Evolutionary conservation across 768 basidiomycete genomes (phyloP), one percentile per base, ranked within the genome.

Genomic region (Baorangia bicolor): DNA sequence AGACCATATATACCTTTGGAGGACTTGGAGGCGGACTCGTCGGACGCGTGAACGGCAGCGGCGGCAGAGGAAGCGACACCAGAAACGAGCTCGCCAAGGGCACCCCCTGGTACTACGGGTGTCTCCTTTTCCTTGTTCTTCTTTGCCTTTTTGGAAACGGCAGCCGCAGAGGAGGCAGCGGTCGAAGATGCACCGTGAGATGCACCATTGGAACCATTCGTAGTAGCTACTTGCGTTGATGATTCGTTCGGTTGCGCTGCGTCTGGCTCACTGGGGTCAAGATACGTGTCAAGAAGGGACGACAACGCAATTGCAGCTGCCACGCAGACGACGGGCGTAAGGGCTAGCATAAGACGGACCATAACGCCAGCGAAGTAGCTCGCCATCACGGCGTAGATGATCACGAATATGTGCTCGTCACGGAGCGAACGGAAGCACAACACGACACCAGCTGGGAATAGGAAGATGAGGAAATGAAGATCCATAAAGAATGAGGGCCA

Each of bases 401-500:
- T 96, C 64, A 99, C 92, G 71, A 99, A 99, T 60, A 99, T 78
- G 67, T 99, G 97, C 68, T 98, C 97, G 70, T 99, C 97, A 28
- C 93, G 85, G 21, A 99, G 81, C 66, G 95, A 82, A 57, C 85
- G 85, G 92, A 98, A 98, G 75, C 94, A 97, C 44, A 97, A 75
- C 66, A 91, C 78, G 35, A 98, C 93, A 61, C 97, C 97, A 18
- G 94, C 96, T 4, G 97, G 97, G 85, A 99, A 99, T 48, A 94
- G 75, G 84, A 94, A 98, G 60, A 98, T 90, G 69, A 99, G 87
- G 82, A 98, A 89, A 65, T 97, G 91, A 52, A 99, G 87, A 71
- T 99, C 97, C 89, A 98, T 98, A 79, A 96, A 98, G 82, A 98
- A 98, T 2, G 97, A 90, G 11, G 97, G 96, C 97, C 97, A 99